Percentiles rank a stretch among this genome's conserved stretches.
phyloP scores from a whole-genome alignment of 176 grass and related monocot genomes.

The Oryza meyeriana region DNA sequence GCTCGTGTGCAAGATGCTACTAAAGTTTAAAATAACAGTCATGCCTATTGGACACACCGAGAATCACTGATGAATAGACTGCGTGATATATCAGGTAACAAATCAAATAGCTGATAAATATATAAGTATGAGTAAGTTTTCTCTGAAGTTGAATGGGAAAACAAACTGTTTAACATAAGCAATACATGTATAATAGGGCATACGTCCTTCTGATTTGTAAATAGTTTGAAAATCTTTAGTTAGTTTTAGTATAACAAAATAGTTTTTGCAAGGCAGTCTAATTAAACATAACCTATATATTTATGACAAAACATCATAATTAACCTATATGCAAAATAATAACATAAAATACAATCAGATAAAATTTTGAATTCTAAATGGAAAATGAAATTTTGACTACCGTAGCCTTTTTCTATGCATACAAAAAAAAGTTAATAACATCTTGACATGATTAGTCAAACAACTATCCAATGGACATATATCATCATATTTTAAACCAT shows the following conservation, averaged over 20 bases:
- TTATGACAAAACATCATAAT: not conserved
- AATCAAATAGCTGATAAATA: not conserved
- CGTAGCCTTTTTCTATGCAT: not conserved
- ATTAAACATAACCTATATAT: not conserved
- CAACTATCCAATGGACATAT: not conserved
- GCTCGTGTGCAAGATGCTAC: not conserved
- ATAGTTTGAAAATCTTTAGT: not conserved
- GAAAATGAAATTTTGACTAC: not conserved
- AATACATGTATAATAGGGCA: not conserved
- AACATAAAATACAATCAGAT: not conserved
- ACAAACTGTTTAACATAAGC: not conserved
- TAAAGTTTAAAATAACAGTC: not conserved
- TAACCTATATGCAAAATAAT: not conserved
- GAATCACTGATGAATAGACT: not conserved
- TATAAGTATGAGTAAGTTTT: not conserved
- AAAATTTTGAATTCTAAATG: not conserved
- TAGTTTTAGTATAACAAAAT: not conserved
- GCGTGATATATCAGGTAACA: not conserved
- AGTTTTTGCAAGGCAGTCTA: no score
- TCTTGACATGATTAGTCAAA: not conserved
- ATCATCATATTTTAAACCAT: not conserved
- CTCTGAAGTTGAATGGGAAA: not conserved
- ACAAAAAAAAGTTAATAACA: not conserved
- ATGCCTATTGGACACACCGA: not conserved
- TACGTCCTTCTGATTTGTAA: not conserved